Evolutionary conservation across 2,329 filamentous ascomycete species (phyloP), one percentile per base, ranked within the genome.

Genomic region (Hortaea werneckii): DNA sequence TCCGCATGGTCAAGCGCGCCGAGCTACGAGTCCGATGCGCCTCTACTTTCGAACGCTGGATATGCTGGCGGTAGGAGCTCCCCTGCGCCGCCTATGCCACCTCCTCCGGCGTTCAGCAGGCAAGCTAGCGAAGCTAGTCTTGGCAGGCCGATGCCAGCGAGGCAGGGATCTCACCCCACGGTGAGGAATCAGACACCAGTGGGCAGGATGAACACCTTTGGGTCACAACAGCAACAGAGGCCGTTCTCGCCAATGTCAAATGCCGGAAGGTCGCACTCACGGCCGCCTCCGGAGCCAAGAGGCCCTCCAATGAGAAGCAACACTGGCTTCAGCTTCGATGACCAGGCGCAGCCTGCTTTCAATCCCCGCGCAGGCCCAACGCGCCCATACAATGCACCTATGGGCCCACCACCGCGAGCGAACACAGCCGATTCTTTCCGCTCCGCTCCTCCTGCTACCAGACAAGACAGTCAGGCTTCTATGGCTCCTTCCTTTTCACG

Each of bases 1-100:
- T 82, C 82, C 0, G 66, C 65, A 29, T 70, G 62, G 47, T 73
- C 74, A 2, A 66, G 59, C 40, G 57, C 69, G n/a, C 53, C 51
- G 6, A 85, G 74, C 58, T 83, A 79, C 58, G 76, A 73, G 9
- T 80, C 82, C 2, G 78, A 82, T 49, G 74, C 77, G 6, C 78
- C 83, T 1, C 71, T 87, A 5, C 65, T 85, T 34, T 65, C 68
- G 12, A 71, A 77, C 48, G 79, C 80, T 5, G 80, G 79, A 13
- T 58, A 54, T 43, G 55, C 53, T 27, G 59, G 56, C 20, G 48
- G 45, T 20, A 43, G 49, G 26, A 32, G 5, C 9, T 43, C 43
- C 20, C 37, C 50, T n/a, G 46, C 47, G 12, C 50, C 55, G 13
- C 38, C 43, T 6, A 41, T 58, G 35, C 58, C 56, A 28, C 51